Evolutionary conservation across 208 protist species (phyloP).

Genomic region (Crithidia brevicula): DNA sequence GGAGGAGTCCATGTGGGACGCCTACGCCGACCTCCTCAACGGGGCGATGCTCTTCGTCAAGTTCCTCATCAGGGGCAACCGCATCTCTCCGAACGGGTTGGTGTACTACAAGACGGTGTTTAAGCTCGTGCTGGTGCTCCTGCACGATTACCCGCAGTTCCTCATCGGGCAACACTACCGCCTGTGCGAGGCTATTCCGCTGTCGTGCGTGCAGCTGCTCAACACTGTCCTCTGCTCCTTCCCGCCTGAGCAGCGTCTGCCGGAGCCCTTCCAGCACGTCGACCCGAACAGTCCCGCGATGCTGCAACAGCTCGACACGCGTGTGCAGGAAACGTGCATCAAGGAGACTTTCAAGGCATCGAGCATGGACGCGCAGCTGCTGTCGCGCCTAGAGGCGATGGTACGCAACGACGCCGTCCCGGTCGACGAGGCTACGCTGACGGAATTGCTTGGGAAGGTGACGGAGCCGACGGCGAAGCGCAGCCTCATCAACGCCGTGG

Average conservation of each 20-base stretch:
- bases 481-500: constrained; percentile 96
- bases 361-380: constrained; percentile 45
- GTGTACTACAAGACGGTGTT: constrained; percentile 93
- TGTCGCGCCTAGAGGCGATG: constrained; percentile 45
- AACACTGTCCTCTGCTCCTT: constrained; percentile 97
- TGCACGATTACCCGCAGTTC: constrained; percentile 99
- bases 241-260: constrained; percentile 96
- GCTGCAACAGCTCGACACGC: constrained; percentile 86
- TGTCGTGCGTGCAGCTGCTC: constrained; percentile 97
- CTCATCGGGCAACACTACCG: constrained; percentile 98
- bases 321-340: constrained; percentile 89
- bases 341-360: constrained; percentile 50
- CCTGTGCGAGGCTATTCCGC: constrained; percentile 95
- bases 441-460: constrained; percentile 45
- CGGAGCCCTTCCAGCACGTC: constrained; percentile 91
- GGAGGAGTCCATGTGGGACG: constrained; percentile 43
- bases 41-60: constrained; percentile 80
- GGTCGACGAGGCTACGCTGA: constrained; percentile 35
- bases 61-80: constrained; percentile 59
- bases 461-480: constrained; percentile 77
- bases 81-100: constrained; percentile 69
- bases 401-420: constrained; percentile 46
- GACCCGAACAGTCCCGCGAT: constrained; percentile 89
- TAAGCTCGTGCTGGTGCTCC: constrained; percentile 96
- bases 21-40: constrained; percentile 77